These are phyloP conservation scores for Pythium diclinum DNA, from an alignment of 352 stramenopile species.

Conservation along the genomic window DNA sequence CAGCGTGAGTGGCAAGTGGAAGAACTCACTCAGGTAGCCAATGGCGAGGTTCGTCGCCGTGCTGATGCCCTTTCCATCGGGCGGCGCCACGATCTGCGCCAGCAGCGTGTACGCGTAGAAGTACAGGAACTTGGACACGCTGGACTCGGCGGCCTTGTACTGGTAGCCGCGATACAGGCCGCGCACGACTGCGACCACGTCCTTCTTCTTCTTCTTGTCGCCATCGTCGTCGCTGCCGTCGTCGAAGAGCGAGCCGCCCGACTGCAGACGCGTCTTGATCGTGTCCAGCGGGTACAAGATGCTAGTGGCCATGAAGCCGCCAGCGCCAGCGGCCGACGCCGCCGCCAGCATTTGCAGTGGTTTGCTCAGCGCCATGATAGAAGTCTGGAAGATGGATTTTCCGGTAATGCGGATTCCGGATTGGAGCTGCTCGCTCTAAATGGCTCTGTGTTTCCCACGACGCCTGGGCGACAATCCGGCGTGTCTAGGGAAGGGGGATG, in stretches of 20 bases:
- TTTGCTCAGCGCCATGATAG: conserved; percentile 68
- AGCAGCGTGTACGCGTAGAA: conserved; percentile 89
- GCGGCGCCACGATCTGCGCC: conserved; percentile 52
- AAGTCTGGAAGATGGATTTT: neutral
- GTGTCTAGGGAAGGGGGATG: conserved; percentile 9
- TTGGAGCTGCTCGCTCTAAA: neutral
- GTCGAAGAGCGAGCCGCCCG: conserved; percentile 49
- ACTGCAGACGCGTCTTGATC: conserved; percentile 88
- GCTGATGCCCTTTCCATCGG: conserved; percentile 57
- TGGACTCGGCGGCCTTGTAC: conserved; percentile 83
- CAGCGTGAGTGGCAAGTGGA: conserved; percentile 77
- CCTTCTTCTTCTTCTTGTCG: conserved; percentile 17
- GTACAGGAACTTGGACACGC: conserved; percentile 88
- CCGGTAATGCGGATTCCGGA: neutral
- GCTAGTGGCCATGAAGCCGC: conserved; percentile 72
- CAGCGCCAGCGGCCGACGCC: conserved; percentile 69
- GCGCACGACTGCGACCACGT: conserved; percentile 40
- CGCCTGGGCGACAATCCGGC: conserved; percentile 2
- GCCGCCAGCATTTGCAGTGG: conserved; percentile 80
- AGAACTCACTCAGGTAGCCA: conserved; percentile 81
- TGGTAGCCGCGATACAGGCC: conserved; percentile 81
- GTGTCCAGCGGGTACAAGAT: conserved; percentile 85
- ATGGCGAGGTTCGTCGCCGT: conserved; percentile 72
- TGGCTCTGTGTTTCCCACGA: conserved; percentile 10
- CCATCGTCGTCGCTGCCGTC: conserved; percentile 23